A percentile compares a stretch with the other conserved stretches of the same genome.
These are phyloP conservation scores for Penicillium verhagenii DNA, from an alignment of 495 filamentous ascomycete genomes.

Conservation along the genomic window DNA sequence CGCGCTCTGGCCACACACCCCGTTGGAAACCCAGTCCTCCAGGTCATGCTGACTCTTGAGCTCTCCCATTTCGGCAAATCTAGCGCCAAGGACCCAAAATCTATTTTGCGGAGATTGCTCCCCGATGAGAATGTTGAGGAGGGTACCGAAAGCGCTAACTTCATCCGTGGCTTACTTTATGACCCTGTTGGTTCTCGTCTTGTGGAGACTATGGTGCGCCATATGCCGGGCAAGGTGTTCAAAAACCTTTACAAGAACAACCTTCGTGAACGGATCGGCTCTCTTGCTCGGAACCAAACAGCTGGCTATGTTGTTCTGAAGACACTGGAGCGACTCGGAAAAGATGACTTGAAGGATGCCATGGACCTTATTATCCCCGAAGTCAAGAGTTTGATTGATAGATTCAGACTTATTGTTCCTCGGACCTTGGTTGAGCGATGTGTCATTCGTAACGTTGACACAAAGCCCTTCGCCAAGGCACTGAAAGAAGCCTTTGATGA, in stretches of 20 bases:
- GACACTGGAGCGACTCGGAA: conserved; percentile 76
- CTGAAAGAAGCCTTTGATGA: conserved; percentile 58
- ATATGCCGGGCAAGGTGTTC: conserved; percentile 83
- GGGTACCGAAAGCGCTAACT: conserved; percentile 59
- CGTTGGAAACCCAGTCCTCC: conserved; percentile 84
- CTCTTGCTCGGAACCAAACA: conserved; percentile 81
- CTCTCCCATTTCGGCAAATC: conserved; percentile 66
- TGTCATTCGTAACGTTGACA: conserved; percentile 61
- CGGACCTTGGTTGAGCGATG: conserved; percentile 82
- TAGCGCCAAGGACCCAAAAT: conserved; percentile 56
- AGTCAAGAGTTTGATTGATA: conserved; percentile 65
- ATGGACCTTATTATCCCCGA: conserved; percentile 66
- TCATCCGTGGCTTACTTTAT: conserved; percentile 84
- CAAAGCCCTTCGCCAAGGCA: conserved; percentile 56
- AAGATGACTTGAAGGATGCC: conserved; percentile 74
- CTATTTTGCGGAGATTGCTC: conserved; percentile 59
- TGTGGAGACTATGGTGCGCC: conserved; percentile 76
- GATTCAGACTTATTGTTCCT: conserved; percentile 72
- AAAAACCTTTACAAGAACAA: conserved; percentile 74
- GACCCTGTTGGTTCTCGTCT: conserved; percentile 86
- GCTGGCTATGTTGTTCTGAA: conserved; percentile 80
- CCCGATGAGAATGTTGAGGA: conserved; percentile 62
- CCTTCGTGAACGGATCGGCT: conserved; percentile 72
- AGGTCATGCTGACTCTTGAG: conserved; percentile 82
- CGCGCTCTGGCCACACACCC: conserved; percentile 81